phyloP scores from a whole-genome alignment of 352 stramenopile species.

The Pythium folliculosum region DNA sequence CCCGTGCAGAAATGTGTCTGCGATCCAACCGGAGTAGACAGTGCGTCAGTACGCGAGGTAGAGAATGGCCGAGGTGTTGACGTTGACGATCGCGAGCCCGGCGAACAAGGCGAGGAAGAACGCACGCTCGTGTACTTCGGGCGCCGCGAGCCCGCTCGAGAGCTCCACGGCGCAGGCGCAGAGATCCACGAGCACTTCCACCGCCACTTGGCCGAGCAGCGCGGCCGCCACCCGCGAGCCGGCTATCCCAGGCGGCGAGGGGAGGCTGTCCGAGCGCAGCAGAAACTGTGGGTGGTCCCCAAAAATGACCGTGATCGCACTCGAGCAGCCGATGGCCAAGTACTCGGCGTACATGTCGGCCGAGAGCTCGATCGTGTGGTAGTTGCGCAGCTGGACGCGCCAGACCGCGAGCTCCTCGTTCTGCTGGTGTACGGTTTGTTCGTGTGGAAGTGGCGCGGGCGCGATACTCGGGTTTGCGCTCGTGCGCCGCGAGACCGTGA shows the following conservation, averaged over 20 bases:
- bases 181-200: slow-evolving; percentile 21
- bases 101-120: slow-evolving; percentile 13
- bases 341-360: slow-evolving; percentile 56
- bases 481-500: background rate
- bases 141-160: background rate
- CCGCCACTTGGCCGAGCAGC: slow-evolving; percentile 2
- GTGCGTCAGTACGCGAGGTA: slow-evolving; percentile 9
- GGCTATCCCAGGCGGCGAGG: background rate
- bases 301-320: slow-evolving; percentile 36
- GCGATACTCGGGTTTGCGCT: background rate
- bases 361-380: slow-evolving; percentile 33
- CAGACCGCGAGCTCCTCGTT: background rate
- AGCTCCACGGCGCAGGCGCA: slow-evolving; percentile 14
- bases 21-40: too few species aligned
- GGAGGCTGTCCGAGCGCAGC: background rate
- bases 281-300: slow-evolving; percentile 35
- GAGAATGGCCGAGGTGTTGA: slow-evolving; percentile 22
- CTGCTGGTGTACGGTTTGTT: background rate
- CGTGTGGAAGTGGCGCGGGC: too few species aligned
- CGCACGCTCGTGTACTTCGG: background rate
- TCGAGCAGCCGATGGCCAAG: slow-evolving; percentile 44
- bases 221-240: background rate
- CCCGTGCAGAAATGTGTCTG: too few species aligned
- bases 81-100: slow-evolving; percentile 10
- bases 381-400: background rate